Evolutionary conservation across 2,329 filamentous ascomycete genomes (phyloP).

Genomic region (Beauveria varroae): DNA sequence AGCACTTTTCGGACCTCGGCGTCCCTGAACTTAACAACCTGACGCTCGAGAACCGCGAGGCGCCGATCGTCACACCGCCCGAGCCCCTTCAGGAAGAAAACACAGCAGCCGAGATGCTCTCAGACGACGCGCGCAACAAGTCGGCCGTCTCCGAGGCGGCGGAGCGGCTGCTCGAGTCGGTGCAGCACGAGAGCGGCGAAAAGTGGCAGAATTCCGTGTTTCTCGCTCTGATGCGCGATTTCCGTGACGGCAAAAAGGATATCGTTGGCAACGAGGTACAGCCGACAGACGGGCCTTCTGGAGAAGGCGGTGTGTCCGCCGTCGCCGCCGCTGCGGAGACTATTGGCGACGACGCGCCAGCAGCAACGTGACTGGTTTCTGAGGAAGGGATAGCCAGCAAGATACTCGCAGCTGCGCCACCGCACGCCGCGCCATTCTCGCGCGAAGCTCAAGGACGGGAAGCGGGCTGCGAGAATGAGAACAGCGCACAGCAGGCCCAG

Average conservation of each 20-base stretch:
- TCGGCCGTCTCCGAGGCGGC: constrained; percentile 36
- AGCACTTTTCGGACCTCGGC: constrained; percentile 22
- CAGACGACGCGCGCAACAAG: constrained; percentile 18
- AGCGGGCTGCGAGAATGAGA: neutral
- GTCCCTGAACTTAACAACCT: constrained; percentile 26
- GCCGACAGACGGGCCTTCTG: constrained; percentile 18
- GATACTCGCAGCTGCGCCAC: neutral
- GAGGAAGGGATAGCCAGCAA: neutral
- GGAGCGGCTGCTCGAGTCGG: constrained; percentile 33
- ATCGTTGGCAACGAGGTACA: constrained; percentile 35
- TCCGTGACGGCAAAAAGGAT: constrained; percentile 36
- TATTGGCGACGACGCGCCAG: neutral
- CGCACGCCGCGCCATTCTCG: neutral
- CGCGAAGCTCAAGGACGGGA: too few relatives aligned
- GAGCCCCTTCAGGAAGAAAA: constrained; percentile 14
- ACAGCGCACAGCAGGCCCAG: neutral
- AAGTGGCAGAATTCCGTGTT: constrained; percentile 42
- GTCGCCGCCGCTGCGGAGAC: neutral
- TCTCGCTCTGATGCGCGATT: constrained; percentile 37
- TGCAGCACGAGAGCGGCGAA: constrained; percentile 36
- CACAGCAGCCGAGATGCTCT: constrained; percentile 12
- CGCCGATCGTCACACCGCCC: constrained; percentile 3
- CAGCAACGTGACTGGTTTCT: constrained; percentile 3
- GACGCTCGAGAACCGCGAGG: constrained; percentile 16
- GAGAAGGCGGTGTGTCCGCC: constrained; percentile 3